These are phyloP conservation scores for Angophora floribunda DNA, from an alignment of 345 rosid species.

Conservation along the genomic window DNA sequence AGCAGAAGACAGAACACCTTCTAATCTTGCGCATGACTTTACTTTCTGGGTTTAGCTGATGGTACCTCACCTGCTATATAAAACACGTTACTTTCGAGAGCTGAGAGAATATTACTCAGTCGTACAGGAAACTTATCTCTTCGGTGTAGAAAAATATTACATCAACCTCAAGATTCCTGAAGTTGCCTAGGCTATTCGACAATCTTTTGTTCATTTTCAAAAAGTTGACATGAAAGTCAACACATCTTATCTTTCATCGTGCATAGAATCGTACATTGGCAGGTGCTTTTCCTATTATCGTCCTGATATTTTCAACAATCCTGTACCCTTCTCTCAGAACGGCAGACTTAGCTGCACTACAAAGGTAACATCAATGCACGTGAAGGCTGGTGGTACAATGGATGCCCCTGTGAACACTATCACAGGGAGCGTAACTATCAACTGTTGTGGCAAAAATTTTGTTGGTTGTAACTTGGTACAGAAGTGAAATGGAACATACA, in stretches of 20 bases:
- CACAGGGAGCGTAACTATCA: neutral
- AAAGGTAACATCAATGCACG: neutral
- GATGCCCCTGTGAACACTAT: too few species aligned
- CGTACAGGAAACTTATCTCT: neutral
- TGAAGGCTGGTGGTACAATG: neutral
- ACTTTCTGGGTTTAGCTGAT: neutral
- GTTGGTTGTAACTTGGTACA: neutral
- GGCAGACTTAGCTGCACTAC: neutral
- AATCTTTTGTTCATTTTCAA: neutral
- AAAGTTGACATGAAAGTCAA: neutral
- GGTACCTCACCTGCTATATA: neutral
- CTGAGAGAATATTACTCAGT: neutral
- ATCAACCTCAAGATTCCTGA: neutral
- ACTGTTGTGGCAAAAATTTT: neutral
- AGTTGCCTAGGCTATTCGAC: neutral
- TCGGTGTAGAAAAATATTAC: neutral
- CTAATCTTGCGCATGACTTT: neutral
- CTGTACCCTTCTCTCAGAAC: neutral
- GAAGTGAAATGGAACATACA: neutral
- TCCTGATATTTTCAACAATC: neutral
- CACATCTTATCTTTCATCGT: neutral
- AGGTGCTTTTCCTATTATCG: neutral
- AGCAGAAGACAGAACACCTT: neutral
- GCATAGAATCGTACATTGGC: neutral
- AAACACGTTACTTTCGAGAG: neutral